Conservation (phyloP, 345 rosid species). For the Populus davidiana region DNA sequence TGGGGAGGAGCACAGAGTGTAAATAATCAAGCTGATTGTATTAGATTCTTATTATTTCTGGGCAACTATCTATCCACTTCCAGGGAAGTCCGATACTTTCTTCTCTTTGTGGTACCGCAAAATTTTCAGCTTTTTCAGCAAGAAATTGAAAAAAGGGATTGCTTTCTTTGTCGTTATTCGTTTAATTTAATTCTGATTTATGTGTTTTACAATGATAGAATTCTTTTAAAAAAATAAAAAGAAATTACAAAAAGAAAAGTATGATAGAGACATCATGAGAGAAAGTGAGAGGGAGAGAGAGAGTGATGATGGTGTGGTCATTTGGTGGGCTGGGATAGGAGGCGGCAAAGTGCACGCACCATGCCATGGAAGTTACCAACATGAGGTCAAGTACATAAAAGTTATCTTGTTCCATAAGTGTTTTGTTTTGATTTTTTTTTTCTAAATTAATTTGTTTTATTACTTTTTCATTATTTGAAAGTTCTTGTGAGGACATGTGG, state of each 20-base stretch:
- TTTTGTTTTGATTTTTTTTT: neutral
- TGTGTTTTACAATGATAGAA: neutral
- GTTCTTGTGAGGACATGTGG: neutral
- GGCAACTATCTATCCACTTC: constrained; percentile 9
- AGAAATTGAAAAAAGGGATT: neutral
- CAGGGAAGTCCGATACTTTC: constrained; percentile 8
- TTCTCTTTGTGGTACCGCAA: neutral
- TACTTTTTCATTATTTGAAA: neutral
- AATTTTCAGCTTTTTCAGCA: constrained; percentile 7
- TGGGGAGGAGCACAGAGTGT: constrained; percentile 3
- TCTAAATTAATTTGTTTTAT: neutral
- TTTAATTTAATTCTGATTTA: neutral
- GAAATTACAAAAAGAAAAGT: neutral
- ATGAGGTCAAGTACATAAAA: constrained; percentile 23
- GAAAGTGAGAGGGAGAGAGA: neutral
- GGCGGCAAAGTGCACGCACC: constrained; percentile 14
- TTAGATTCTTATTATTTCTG: neutral
- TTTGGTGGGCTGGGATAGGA: neutral
- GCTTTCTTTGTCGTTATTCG: constrained; percentile 4
- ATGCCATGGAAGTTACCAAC: constrained; percentile 31
- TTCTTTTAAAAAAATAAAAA: neutral
- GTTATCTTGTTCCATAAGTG: constrained; percentile 13
- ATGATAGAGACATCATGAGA: neutral
- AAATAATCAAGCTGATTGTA: constrained; percentile 4
- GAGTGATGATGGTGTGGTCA: neutral